A percentile compares a stretch with the other conserved stretches of the same genome.
phyloP scores from a whole-genome alignment of 2,329 filamentous ascomycete genomes.

The Aspergillus cejpii region DNA sequence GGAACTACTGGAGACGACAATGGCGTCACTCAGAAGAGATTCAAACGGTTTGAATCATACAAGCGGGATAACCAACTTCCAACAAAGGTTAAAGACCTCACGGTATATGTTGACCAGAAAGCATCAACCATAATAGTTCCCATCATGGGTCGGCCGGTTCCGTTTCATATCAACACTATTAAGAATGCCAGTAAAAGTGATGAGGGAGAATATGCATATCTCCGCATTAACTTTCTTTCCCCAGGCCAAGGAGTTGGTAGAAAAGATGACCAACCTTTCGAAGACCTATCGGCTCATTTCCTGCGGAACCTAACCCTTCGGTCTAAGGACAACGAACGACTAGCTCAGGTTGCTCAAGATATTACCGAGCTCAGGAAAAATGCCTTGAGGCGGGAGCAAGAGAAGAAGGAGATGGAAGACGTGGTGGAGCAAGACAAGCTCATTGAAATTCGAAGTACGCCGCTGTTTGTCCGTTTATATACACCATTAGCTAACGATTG shows the following conservation, averaged over 20 bases:
- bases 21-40: constrained; percentile 91
- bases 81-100: constrained; percentile 70
- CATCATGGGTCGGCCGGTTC: constrained; percentile 94
- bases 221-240: constrained; percentile 95
- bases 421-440: constrained; percentile 98
- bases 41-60: constrained; percentile 98
- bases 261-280: constrained; percentile 96
- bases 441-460: constrained; percentile 81
- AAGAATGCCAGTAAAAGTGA: constrained; percentile 98
- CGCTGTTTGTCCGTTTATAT: constrained; percentile 27
- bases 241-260: constrained; percentile 94
- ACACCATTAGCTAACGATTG: not conserved
- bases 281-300: constrained; percentile 92
- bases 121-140: constrained; percentile 85
- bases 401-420: constrained; percentile 99
- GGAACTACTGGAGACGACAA: constrained; percentile 79
- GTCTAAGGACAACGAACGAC: constrained; percentile 78
- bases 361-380: constrained; percentile 97
- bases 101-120: constrained; percentile 85
- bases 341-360: constrained; percentile 83
- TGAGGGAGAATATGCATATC: constrained; percentile 86
- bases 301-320: constrained; percentile 92
- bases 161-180: constrained; percentile 96
- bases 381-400: constrained; percentile 83
- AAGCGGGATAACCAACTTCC: constrained; percentile 96